A percentile compares a stretch with the other conserved stretches of the same genome.
Conservation (phyloP, 805 yeast species). For the Starmerella tilneyi region DNA sequence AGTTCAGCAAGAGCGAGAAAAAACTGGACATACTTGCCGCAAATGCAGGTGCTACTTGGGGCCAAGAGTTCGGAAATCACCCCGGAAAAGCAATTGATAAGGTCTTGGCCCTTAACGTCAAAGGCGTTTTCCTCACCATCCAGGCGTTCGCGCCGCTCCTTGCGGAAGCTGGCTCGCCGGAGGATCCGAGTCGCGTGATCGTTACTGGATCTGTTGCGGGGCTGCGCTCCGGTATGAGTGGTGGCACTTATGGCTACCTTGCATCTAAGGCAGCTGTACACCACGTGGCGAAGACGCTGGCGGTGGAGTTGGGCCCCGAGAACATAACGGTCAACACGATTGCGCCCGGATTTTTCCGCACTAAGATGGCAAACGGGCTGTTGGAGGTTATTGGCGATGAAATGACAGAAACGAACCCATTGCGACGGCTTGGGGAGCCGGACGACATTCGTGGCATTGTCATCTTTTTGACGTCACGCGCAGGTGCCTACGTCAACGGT, state of each 20-base stretch:
- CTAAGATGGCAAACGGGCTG: slow-evolving; percentile 62
- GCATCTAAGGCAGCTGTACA: slow-evolving; percentile 70
- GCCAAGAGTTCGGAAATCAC: slow-evolving; percentile 51
- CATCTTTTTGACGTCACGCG: slow-evolving; percentile 47
- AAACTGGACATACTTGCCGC: slow-evolving; percentile 57
- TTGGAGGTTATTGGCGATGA: slow-evolving; percentile 46
- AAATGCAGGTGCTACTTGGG: slow-evolving; percentile 77
- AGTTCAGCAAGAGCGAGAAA: slow-evolving; percentile 31
- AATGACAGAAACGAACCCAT: slow-evolving; percentile 45
- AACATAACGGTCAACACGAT: slow-evolving; percentile 59
- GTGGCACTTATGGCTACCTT: slow-evolving; percentile 57
- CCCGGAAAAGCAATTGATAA: slow-evolving; percentile 53
- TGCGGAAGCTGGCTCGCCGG: slow-evolving; percentile 41
- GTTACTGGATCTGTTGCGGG: slow-evolving; percentile 62
- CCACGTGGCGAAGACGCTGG: slow-evolving; percentile 54
- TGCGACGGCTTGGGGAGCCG: slow-evolving; percentile 50
- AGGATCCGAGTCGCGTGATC: slow-evolving; percentile 54
- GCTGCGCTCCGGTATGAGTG: slow-evolving; percentile 34
- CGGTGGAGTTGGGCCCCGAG: slow-evolving; percentile 54
- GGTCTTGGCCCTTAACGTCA: slow-evolving; percentile 52
- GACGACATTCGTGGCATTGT: slow-evolving; percentile 49
- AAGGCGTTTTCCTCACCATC: slow-evolving; percentile 57
- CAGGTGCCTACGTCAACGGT: slow-evolving; percentile 56
- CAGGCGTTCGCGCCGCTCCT: slow-evolving; percentile 53
- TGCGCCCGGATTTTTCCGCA: slow-evolving; percentile 71